Conservation (phyloP, 768 basidiomycete genomes). For the Agrocybe praecox region DNA sequence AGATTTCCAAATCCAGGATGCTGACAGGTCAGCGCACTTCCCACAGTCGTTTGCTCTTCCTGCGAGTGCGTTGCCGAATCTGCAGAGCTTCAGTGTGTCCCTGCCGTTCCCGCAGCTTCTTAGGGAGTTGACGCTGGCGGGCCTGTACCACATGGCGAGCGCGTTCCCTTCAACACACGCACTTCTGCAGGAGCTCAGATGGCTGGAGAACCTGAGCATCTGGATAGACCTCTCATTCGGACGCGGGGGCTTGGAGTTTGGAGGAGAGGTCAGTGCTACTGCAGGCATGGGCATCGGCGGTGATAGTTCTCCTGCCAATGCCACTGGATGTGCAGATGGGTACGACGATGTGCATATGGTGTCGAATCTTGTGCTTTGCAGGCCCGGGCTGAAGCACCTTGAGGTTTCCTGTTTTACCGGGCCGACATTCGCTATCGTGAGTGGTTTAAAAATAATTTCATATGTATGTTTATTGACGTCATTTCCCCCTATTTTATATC, state of each 20-base stretch:
- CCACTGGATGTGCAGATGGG: slow-evolving; percentile 13
- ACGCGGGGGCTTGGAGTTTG: slow-evolving; percentile 5
- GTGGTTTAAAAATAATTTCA: slow-evolving; percentile 11
- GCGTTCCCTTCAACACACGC: slow-evolving; percentile 33
- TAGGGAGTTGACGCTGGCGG: slow-evolving; percentile 30
- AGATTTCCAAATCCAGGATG: no score
- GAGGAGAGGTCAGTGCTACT: slow-evolving; percentile 13
- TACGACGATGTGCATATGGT: slow-evolving; percentile 33
- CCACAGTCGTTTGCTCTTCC: slow-evolving; percentile 18
- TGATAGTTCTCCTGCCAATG: background rate
- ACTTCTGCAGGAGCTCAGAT: slow-evolving; percentile 28
- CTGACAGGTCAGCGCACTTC: slow-evolving; percentile 28
- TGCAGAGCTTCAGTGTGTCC: slow-evolving; percentile 31
- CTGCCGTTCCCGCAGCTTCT: slow-evolving; percentile 30
- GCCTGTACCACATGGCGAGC: slow-evolving; percentile 33
- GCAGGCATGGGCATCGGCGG: slow-evolving; percentile 6
- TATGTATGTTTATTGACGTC: background rate
- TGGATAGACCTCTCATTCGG: slow-evolving; percentile 40
- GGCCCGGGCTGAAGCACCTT: slow-evolving; percentile 32
- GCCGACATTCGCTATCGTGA: no score
- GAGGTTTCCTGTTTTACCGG: no score
- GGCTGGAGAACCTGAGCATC: slow-evolving; percentile 29
- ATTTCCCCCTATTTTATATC: background rate
- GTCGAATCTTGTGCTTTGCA: slow-evolving; percentile 26
- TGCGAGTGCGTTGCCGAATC: slow-evolving; percentile 25